Percentiles rank a stretch among this genome's conserved stretches.
Evolutionary conservation across 495 filamentous ascomycete species (phyloP).

Genomic region (Neurospora hispaniola): DNA sequence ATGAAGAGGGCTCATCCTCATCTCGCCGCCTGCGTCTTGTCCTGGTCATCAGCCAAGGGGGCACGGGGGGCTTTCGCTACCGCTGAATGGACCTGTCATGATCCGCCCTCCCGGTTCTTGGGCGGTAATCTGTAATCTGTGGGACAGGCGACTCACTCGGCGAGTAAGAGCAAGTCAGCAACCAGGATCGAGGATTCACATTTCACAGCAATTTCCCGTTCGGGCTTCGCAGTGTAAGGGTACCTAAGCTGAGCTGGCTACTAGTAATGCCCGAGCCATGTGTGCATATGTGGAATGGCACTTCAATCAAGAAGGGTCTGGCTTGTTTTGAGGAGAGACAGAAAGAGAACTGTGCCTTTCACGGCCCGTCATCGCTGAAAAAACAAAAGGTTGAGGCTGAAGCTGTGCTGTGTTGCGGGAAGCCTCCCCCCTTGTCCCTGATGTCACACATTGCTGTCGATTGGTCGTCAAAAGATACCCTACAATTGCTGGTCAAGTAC

Average conservation of each 20-base stretch:
- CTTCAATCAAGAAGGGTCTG: neutral
- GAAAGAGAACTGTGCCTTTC: neutral
- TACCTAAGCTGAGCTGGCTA: neutral
- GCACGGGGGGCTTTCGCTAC: neutral
- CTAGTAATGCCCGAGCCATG: neutral
- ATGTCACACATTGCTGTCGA: no score
- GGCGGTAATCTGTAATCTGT: neutral
- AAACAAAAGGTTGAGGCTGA: neutral
- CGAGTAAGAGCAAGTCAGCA: neutral
- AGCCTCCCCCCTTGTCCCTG: neutral
- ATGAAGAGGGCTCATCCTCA: neutral
- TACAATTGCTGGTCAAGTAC: neutral
- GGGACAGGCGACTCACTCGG: neutral
- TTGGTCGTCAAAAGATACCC: neutral
- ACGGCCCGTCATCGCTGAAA: neutral
- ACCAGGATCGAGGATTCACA: neutral
- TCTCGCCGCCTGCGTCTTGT: neutral
- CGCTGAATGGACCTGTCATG: neutral
- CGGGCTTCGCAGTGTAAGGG: neutral
- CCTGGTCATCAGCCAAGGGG: neutral
- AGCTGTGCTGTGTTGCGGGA: neutral
- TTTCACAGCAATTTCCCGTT: neutral
- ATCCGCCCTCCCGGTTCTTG: neutral
- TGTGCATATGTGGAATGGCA: neutral
- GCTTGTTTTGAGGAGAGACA: neutral